Conservation (phyloP, 768 basidiomycete genomes). For the Astraeus odoratus region DNA sequence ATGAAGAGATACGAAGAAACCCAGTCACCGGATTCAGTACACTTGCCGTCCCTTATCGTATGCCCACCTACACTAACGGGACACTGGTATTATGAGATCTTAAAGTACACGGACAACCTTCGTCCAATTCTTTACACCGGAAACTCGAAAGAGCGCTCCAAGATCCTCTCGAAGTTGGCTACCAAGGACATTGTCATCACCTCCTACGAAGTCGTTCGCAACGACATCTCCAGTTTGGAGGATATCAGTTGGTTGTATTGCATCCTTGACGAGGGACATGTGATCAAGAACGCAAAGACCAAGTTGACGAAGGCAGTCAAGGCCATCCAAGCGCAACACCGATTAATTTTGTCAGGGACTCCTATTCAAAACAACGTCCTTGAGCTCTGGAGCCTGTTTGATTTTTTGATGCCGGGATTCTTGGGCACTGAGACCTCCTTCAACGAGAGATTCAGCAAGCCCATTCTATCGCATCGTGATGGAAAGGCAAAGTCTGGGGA, state of each 20-base stretch:
- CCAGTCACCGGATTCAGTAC: constrained; percentile 66
- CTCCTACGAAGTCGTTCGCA: constrained; percentile 95
- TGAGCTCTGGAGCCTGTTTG: constrained; percentile 97
- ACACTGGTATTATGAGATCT: constrained; percentile 98
- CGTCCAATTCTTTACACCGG: constrained; percentile 86
- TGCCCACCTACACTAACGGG: constrained; percentile 97
- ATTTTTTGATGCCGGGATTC: constrained; percentile 99
- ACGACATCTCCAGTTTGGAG: constrained; percentile 77
- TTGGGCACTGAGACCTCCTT: constrained; percentile 92
- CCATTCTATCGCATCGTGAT: constrained; percentile 90
- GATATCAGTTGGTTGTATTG: constrained; percentile 88
- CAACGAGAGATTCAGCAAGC: constrained; percentile 93
- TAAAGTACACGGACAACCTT: constrained; percentile 84
- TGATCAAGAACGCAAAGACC: constrained; percentile 98
- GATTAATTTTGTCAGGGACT: constrained; percentile 92
- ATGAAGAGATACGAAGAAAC: constrained; percentile 59
- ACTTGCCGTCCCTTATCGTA: constrained; percentile 89
- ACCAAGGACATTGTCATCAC: constrained; percentile 90
- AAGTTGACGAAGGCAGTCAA: constrained; percentile 97
- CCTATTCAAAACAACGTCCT: constrained; percentile 99
- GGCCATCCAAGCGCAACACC: constrained; percentile 80
- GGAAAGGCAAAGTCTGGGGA: constrained; percentile 93
- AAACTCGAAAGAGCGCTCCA: constrained; percentile 71
- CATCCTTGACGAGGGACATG: constrained; percentile 95
- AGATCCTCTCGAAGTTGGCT: constrained; percentile 56